Percentiles rank a stretch among this genome's conserved stretches.
phyloP scores from a whole-genome alignment of 805 yeast species.

The Sungouiella blattae region DNA sequence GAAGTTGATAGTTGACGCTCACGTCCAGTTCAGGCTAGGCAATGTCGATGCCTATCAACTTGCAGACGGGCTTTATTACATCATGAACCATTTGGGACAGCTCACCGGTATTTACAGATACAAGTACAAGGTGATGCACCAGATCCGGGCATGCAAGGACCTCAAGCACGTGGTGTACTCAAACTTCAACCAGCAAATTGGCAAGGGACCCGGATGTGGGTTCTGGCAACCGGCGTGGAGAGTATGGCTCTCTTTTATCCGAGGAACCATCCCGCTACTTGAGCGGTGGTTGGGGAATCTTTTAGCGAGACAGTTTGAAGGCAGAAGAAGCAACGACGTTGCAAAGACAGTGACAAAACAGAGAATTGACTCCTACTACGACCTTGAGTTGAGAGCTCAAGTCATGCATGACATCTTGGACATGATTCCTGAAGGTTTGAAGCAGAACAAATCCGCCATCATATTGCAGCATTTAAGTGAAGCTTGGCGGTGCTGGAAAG shows the following conservation, averaged over 20 bases:
- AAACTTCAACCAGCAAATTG: slow-evolving; percentile 78
- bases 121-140: slow-evolving; percentile 98
- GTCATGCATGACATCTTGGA: slow-evolving; percentile 95
- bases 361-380: slow-evolving; percentile 91
- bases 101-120: slow-evolving; percentile 94
- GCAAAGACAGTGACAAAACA: slow-evolving; percentile 95
- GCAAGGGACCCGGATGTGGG: slow-evolving; percentile 98
- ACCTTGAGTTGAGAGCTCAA: slow-evolving; percentile 86
- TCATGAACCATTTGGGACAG: slow-evolving; percentile 90
- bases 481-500: slow-evolving; percentile 99
- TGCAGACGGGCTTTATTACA: slow-evolving; percentile 91
- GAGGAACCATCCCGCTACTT: slow-evolving; percentile 87
- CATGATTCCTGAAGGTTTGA: slow-evolving; percentile 94
- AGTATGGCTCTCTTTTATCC: slow-evolving; percentile 86
- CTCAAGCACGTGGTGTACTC: slow-evolving; percentile 87
- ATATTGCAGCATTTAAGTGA: slow-evolving; percentile 92
- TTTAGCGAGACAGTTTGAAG: slow-evolving; percentile 91
- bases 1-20: slow-evolving; percentile 87
- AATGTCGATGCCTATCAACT: slow-evolving; percentile 89
- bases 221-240: slow-evolving; percentile 99
- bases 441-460: slow-evolving; percentile 80
- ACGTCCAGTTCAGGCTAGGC: slow-evolving; percentile 86
- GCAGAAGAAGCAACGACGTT: slow-evolving; percentile 85
- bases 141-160: slow-evolving; percentile 92
- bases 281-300: slow-evolving; percentile 96